These are phyloP conservation scores for Paramecium sonneborni DNA, from an alignment of 73 alveolate genomes.

Conservation along the genomic window DNA sequence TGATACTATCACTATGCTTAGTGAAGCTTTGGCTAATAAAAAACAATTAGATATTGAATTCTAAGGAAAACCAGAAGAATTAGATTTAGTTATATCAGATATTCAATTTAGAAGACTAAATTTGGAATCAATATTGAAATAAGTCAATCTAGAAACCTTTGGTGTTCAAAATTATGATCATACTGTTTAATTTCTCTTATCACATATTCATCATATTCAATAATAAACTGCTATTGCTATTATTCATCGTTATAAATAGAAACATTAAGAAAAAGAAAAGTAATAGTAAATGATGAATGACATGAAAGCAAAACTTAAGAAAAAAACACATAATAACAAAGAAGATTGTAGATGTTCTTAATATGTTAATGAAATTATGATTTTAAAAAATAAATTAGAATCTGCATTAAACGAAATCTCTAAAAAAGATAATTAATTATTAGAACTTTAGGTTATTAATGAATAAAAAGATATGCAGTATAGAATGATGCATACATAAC, in stretches of 20 bases:
- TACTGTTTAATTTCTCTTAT: neutral
- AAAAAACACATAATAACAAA: neutral
- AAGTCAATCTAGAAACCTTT: neutral
- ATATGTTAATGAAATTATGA: neutral
- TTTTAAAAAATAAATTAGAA: neutral
- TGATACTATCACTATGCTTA: neutral
- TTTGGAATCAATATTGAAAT: neutral
- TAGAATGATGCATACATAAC: neutral
- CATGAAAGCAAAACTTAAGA: neutral
- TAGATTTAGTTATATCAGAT: neutral
- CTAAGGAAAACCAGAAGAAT: neutral
- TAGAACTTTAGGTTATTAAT: neutral
- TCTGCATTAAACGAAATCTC: neutral
- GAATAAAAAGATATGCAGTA: neutral
- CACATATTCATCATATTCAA: neutral
- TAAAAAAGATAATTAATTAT: neutral
- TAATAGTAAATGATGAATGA: neutral
- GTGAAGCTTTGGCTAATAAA: neutral
- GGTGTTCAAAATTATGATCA: neutral
- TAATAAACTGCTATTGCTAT: neutral
- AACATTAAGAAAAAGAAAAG: neutral
- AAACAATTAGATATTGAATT: neutral
- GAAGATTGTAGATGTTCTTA: conserved; percentile 2
- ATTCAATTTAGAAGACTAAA: neutral
- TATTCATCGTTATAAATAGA: neutral